Conservation (phyloP, 108 stramenopile genomes). For the Pseudonitzschia multiseries region DNA sequence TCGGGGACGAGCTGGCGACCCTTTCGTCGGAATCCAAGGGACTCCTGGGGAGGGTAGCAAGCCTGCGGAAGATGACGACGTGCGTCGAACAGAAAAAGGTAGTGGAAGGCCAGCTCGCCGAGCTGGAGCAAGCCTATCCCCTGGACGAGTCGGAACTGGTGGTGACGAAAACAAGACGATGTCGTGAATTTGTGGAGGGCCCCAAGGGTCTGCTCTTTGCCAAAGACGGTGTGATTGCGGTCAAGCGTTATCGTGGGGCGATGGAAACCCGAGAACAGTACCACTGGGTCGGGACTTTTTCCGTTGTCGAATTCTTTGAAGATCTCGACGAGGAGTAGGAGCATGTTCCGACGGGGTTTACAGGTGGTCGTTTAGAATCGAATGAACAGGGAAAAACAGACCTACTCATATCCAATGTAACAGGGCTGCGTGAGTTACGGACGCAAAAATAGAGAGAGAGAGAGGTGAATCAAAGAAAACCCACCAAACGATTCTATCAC, state of each 20-base stretch:
- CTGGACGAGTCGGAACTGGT: slow-evolving; percentile 1
- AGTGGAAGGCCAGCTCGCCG: slow-evolving; percentile 16
- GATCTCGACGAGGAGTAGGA: slow-evolving; percentile 24
- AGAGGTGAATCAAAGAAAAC: too few species aligned
- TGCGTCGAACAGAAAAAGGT: slow-evolving; percentile 25
- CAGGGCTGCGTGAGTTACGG: too few species aligned
- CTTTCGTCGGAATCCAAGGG: not conserved
- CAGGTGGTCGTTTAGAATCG: too few species aligned
- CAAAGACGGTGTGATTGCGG: slow-evolving; percentile 38
- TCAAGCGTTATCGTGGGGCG: slow-evolving; percentile 38
- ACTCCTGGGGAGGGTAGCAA: slow-evolving; percentile 15
- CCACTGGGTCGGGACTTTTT: slow-evolving; percentile 43
- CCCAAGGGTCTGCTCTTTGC: slow-evolving; percentile 41
- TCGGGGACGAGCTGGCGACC: not conserved
- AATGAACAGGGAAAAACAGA: not conserved
- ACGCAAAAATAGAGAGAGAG: too few species aligned
- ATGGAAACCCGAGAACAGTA: slow-evolving; percentile 42
- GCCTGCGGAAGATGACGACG: slow-evolving; percentile 23
- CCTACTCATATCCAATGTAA: too few species aligned
- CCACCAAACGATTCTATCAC: too few species aligned
- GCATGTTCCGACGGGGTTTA: too few species aligned
- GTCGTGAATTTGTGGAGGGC: slow-evolving; percentile 17
- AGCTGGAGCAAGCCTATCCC: slow-evolving; percentile 38
- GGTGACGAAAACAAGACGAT: not conserved
- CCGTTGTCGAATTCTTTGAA: slow-evolving; percentile 41